Conservation (phyloP, 805 yeast species). For the Monosporozyma yasuniensis region DNA sequence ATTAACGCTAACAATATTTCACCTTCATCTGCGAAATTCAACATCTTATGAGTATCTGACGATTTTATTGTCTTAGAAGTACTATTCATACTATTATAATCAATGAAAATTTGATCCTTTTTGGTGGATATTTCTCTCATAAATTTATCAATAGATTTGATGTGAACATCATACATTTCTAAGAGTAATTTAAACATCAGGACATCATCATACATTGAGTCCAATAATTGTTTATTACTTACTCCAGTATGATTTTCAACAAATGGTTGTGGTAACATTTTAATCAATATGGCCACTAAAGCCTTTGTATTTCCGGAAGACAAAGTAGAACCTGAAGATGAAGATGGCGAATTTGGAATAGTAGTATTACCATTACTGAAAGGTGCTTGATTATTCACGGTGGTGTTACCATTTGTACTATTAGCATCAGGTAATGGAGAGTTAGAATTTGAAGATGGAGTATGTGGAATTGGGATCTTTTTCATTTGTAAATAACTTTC, state of each 20-base stretch:
- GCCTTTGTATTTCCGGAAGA: conserved; percentile 3
- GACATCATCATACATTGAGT: conserved; percentile 14
- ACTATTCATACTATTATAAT: background rate
- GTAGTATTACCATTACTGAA: background rate
- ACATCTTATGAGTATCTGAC: conserved; percentile 8
- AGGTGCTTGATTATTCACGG: background rate
- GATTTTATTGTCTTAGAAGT: background rate
- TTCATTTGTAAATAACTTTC: conserved; percentile 16
- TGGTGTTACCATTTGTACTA: background rate
- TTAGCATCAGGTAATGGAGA: background rate
- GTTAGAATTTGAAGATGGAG: conserved; percentile 13
- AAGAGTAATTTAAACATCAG: conserved; percentile 17
- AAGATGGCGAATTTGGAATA: background rate
- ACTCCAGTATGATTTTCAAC: conserved; percentile 14
- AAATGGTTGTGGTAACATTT: conserved; percentile 21
- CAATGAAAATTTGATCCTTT: background rate
- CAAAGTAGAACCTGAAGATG: background rate
- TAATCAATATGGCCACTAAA: conserved; percentile 10
- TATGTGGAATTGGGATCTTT: conserved; percentile 19
- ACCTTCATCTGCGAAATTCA: conserved; percentile 16
- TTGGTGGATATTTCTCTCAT: conserved; percentile 7
- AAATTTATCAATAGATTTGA: conserved; percentile 12
- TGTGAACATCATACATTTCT: conserved; percentile 15
- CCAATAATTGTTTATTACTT: conserved; percentile 8
- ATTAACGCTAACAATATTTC: conserved; percentile 18